Conservation (phyloP, 78 protist genomes). For the Dictyostelium brefeldianum region DNA sequence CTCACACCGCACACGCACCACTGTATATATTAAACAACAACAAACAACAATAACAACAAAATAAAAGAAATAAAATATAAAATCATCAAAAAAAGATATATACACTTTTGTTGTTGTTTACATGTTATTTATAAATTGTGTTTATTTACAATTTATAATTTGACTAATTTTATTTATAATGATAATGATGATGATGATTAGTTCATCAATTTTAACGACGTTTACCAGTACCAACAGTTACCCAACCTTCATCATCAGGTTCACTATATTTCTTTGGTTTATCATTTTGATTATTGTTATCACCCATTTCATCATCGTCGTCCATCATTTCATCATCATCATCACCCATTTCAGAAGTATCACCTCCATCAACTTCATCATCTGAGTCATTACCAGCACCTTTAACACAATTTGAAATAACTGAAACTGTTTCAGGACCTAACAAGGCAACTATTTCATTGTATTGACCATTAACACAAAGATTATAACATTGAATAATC, state of each 20-base stretch:
- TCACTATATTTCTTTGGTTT: slow-evolving; percentile 29
- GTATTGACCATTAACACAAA: slow-evolving; percentile 13
- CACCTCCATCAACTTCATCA: slow-evolving; percentile 41
- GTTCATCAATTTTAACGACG: neutral
- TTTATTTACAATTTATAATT: too few species aligned
- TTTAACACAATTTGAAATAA: slow-evolving; percentile 28
- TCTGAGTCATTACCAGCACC: slow-evolving; percentile 36
- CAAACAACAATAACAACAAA: too few species aligned
- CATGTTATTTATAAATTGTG: too few species aligned
- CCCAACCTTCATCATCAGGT: slow-evolving; percentile 83
- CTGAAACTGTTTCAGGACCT: slow-evolving; percentile 51
- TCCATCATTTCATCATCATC: slow-evolving; percentile 43
- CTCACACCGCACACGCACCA: too few species aligned
- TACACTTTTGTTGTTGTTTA: neutral
- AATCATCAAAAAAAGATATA: too few species aligned
- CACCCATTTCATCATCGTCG: neutral
- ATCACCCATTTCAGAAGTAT: slow-evolving; percentile 15
- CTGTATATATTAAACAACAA: too few species aligned
- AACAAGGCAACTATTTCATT: slow-evolving; percentile 28
- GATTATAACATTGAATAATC: slow-evolving; percentile 34
- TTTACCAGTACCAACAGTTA: slow-evolving; percentile 28
- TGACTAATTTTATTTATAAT: neutral
- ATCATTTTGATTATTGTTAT: neutral
- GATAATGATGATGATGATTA: too few species aligned
- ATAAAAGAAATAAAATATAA: too few species aligned